A percentile compares a stretch with the other conserved stretches of the same genome.
phyloP scores from a whole-genome alignment of 2,329 filamentous ascomycete species.

The Aurifilum marmelostoma region DNA sequence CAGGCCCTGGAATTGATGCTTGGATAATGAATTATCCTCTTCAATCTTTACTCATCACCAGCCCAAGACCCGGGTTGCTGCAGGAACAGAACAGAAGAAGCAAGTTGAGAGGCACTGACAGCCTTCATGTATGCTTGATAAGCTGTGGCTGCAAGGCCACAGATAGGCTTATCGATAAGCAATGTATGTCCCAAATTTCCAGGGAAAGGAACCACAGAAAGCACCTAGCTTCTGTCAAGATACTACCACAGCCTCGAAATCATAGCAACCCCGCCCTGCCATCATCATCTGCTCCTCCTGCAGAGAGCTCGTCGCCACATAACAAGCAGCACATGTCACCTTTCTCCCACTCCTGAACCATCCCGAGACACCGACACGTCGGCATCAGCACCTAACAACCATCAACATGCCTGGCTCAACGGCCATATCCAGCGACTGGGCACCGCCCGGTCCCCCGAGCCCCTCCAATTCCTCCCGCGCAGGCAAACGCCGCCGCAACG shows the following conservation, averaged over 20 bases:
- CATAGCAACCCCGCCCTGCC: not conserved
- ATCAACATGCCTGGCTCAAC: conserved; percentile 10
- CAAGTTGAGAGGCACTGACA: not conserved
- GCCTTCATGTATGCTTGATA: not conserved
- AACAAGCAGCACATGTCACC: not conserved
- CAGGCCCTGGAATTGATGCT: not conserved
- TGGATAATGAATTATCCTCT: too few relatives aligned
- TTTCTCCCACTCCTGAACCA: not conserved
- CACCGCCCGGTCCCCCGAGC: not conserved
- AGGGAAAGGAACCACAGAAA: not conserved
- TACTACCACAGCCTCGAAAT: not conserved
- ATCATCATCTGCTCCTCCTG: not conserved
- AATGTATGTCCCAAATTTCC: not conserved
- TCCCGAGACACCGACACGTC: not conserved
- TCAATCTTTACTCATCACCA: not conserved
- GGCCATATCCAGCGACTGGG: conserved; percentile 2
- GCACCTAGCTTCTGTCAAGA: not conserved
- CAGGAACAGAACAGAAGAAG: not conserved
- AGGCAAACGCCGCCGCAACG: conserved; percentile 20
- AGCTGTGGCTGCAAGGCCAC: conserved; percentile 14
- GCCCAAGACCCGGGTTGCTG: not conserved
- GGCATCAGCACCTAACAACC: not conserved
- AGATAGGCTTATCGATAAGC: conserved; percentile 7
- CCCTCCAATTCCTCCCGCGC: conserved; percentile 10
- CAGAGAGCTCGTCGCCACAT: not conserved